Evolutionary conservation across 2,329 filamentous ascomycete species (phyloP), one percentile per base, ranked within the genome.

Genomic region (Epichloe aotearoae): DNA sequence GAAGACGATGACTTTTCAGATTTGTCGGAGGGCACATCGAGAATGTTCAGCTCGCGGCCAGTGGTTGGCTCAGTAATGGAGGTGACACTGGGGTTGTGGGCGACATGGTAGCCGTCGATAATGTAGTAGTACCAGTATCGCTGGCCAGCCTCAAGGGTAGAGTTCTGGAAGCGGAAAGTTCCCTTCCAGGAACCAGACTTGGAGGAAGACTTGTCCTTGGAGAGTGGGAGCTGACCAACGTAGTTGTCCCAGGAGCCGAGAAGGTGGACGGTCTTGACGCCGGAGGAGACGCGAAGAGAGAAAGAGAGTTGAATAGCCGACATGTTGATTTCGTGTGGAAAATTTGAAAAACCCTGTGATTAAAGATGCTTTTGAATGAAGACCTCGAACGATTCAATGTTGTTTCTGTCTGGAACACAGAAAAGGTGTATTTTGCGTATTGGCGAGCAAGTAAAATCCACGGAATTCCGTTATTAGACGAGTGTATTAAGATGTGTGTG

Each of bases 41-140:
- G 88, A 72, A 95, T 88, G 80, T 98, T 98, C 62, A 98, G 80
- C 71, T 90, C 88, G 69, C 93, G 91, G 73, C 90, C 88, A 52
- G 93, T 97, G 69, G 90, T 97, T 66, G 91, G 90, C 77, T 98
- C 93, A 59, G 86, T 84, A 65, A 87, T 94, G 66, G 85, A 91
- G 64, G 86, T 76, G 68, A 89, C 84, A 68, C 86, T 87, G 60
- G 91, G 90, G 74, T 97, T 93, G 79, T 97, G 91, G 55, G 90
- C 90, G 68, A 95, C 85, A 70, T 96, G 90, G 82, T 96, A 96
- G 61, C 93, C 93, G 69, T 98, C 93, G 70, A 97, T 93, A 82
- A 97, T 96, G 79, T 96, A 98, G 82, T 98, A 98, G 83, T 97
- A 98, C 93, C 93, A 98, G 82, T 97, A 97, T 67, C 91, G 84